phyloP scores from a whole-genome alignment of 495 filamentous ascomycete genomes.

The Penicillium arizonense region DNA sequence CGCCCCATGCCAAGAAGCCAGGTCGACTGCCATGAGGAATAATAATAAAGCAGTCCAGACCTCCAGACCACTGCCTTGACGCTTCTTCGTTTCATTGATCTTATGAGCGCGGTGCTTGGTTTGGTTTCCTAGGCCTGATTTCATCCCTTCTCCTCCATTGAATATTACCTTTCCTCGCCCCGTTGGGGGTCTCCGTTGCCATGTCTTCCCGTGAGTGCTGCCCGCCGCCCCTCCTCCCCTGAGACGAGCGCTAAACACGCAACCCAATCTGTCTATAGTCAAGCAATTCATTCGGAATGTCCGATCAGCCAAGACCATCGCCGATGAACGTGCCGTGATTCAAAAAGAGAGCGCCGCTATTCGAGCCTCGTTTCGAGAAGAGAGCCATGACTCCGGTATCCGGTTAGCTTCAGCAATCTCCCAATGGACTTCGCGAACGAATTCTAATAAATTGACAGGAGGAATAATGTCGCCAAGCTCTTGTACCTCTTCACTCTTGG shows the following conservation, averaged over 20 bases:
- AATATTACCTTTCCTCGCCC: conserved; percentile 23
- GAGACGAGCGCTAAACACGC: conserved; percentile 25
- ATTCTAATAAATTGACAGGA: conserved; percentile 53
- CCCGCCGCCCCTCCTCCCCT: conserved; percentile 32
- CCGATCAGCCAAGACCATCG: conserved; percentile 95
- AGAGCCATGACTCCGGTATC: conserved; percentile 86
- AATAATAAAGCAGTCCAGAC: conserved; percentile 30
- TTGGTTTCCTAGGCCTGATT: conserved; percentile 7
- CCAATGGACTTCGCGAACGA: conserved; percentile 4
- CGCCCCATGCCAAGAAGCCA: conserved; percentile 29
- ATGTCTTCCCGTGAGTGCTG: conserved; percentile 67
- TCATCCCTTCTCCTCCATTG: conserved; percentile 11
- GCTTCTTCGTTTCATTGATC: conserved; percentile 11
- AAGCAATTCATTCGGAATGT: conserved; percentile 99
- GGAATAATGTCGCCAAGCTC: conserved; percentile 98
- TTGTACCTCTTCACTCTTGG: conserved; percentile 98
- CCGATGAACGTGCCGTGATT: conserved; percentile 95
- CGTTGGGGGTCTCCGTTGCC: conserved; percentile 38
- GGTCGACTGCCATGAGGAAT: conserved; percentile 30
- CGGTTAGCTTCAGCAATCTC: conserved; percentile 54
- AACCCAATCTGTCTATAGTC: conserved; percentile 51
- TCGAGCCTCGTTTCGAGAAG: conserved; percentile 93
- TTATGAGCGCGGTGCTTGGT: conserved; percentile 6
- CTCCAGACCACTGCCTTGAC: conserved; percentile 7
- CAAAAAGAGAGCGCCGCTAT: conserved; percentile 99